phyloP scores from a whole-genome alignment of 768 basidiomycete species.

The Neoboletus subvelutipes region DNA sequence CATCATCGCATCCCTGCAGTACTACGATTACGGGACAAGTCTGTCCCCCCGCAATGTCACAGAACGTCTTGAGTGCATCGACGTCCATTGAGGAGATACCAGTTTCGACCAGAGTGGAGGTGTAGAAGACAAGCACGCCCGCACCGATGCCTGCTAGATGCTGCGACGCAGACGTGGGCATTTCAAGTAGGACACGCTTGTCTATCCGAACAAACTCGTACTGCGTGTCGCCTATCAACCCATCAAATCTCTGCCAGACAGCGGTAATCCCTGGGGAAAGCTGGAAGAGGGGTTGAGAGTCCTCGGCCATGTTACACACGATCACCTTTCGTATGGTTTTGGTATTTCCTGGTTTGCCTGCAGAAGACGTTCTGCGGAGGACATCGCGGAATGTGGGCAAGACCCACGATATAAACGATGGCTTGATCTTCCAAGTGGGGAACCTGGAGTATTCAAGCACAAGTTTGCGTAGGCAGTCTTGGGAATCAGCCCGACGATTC shows the following conservation, averaged over 20 bases:
- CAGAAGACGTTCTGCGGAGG: not conserved
- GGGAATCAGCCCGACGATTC: not conserved
- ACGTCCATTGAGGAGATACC: not conserved
- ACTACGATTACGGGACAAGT: not conserved
- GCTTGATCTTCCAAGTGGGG: not conserved
- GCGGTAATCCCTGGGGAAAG: not conserved
- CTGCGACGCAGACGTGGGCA: not conserved
- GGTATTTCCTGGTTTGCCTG: not conserved
- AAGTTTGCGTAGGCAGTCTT: not conserved
- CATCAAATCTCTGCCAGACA: not conserved
- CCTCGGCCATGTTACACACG: not conserved
- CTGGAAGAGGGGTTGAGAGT: not conserved
- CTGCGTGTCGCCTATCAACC: not conserved
- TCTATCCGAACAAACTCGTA: conserved; percentile 2
- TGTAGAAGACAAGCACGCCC: not conserved
- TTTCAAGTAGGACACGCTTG: not conserved
- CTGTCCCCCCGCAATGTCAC: not conserved
- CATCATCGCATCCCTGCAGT: not conserved
- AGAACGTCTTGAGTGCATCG: not conserved
- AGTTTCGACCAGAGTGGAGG: not conserved
- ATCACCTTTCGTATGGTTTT: not conserved
- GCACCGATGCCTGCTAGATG: not conserved
- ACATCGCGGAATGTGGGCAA: not conserved
- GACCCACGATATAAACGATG: not conserved
- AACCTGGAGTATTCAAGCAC: not conserved